Conservation (phyloP, 345 rosid genomes). For the Brassica nigra region DNA sequence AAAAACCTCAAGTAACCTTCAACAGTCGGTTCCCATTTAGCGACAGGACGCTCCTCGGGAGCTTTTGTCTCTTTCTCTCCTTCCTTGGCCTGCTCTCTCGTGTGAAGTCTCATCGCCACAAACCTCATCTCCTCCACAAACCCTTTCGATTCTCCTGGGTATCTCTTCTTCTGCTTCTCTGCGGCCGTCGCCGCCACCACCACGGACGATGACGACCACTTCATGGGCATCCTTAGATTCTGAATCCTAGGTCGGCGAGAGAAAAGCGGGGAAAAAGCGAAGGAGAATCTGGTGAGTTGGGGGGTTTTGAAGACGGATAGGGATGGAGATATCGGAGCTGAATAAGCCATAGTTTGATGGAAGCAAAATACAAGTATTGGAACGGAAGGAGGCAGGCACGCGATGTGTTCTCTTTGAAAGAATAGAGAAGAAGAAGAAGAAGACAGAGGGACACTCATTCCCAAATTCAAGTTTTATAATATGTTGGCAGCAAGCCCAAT, state of each 20-base stretch:
- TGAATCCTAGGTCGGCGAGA: constrained; percentile 36
- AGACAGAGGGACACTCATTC: neutral
- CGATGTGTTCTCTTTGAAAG: constrained; percentile 29
- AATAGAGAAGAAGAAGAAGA: neutral
- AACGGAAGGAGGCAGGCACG: constrained; percentile 29
- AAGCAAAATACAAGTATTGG: neutral
- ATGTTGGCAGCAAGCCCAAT: neutral
- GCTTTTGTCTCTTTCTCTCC: constrained; percentile 76
- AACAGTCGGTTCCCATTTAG: constrained; percentile 79
- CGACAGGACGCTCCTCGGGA: constrained; percentile 66
- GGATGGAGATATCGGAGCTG: constrained; percentile 54
- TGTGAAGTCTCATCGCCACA: constrained; percentile 90
- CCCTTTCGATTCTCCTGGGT: constrained; percentile 89
- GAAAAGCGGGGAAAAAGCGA: constrained; percentile 35
- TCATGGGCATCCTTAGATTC: constrained; percentile 49
- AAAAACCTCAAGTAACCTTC: constrained; percentile 88
- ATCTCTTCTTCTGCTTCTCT: constrained; percentile 69
- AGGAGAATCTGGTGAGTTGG: constrained; percentile 31
- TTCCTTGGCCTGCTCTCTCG: constrained; percentile 82
- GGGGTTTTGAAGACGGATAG: constrained; percentile 47
- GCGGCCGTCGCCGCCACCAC: constrained; percentile 56
- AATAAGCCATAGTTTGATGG: constrained; percentile 59
- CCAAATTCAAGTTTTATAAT: constrained; percentile 3
- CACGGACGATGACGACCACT: neutral
- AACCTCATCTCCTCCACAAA: constrained; percentile 99